Conservation (phyloP, 1,139 yeast genomes). For the Zygoascus meyerae region DNA sequence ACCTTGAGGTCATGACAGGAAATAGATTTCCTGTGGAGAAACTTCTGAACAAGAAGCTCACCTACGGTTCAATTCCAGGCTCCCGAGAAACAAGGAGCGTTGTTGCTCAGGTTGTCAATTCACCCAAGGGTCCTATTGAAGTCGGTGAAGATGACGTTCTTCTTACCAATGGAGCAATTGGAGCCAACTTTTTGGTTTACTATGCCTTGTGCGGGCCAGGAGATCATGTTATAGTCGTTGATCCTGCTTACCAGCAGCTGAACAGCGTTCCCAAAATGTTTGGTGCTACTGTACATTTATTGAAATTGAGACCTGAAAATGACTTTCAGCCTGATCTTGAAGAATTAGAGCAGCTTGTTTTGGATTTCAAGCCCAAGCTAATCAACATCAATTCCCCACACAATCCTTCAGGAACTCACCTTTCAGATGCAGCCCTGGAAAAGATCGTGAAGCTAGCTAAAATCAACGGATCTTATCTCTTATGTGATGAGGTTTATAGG, state of each 20-base stretch:
- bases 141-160: constrained; percentile 38
- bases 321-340: constrained; percentile 38
- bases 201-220: constrained; percentile 44
- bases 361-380: constrained; percentile 39
- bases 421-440: constrained; percentile 35
- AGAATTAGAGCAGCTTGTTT: constrained; percentile 30
- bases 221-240: constrained; percentile 47
- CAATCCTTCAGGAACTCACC: constrained; percentile 50
- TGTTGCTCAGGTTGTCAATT: constrained; percentile 39
- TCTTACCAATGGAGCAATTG: constrained; percentile 55
- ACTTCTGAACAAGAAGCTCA: constrained; percentile 30
- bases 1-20: constrained; percentile 36
- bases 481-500: constrained; percentile 53
- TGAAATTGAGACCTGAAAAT: constrained; percentile 33
- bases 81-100: constrained; percentile 37
- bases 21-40: constrained; percentile 25
- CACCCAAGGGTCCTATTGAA: constrained; percentile 21
- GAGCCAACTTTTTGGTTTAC: constrained; percentile 47
- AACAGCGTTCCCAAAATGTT: constrained; percentile 47
- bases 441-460: constrained; percentile 41
- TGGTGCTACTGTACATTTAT: constrained; percentile 41
- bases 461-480: constrained; percentile 34
- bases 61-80: constrained; percentile 49
- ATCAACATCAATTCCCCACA: constrained; percentile 50
- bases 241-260: constrained; percentile 51